phyloP scores from a whole-genome alignment of 2,329 filamentous ascomycete species.

The Penicillium sp. region DNA sequence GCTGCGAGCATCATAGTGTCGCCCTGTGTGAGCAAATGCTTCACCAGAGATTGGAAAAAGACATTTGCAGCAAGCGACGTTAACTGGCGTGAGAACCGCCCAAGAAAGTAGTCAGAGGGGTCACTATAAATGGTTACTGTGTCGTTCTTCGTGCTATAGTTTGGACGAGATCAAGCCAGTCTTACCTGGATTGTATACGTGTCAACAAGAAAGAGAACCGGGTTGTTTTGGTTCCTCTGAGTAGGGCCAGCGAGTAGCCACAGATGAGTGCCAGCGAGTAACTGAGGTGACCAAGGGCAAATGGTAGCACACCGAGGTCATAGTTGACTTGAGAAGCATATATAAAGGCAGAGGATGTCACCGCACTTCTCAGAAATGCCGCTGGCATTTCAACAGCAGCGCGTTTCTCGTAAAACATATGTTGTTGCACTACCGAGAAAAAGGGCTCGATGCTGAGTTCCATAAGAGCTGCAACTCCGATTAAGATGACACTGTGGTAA shows the following conservation, averaged over 20 bases:
- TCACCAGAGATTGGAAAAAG: constrained; percentile 83
- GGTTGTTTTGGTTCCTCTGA: constrained; percentile 53
- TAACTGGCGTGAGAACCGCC: constrained; percentile 67
- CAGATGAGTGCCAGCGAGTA: constrained; percentile 68
- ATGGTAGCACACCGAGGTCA: constrained; percentile 75
- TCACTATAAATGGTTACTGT: constrained; percentile 24
- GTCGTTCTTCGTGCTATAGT: not conserved
- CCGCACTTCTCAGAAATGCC: constrained; percentile 71
- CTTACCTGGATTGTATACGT: constrained; percentile 45
- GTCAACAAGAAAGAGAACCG: constrained; percentile 67
- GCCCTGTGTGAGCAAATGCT: constrained; percentile 90
- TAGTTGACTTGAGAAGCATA: constrained; percentile 55
- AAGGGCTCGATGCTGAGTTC: constrained; percentile 85
- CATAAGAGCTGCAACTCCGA: constrained; percentile 59
- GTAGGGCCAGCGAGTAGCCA: constrained; percentile 67
- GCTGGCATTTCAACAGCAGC: constrained; percentile 80
- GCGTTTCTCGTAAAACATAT: constrained; percentile 73
- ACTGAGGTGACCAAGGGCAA: constrained; percentile 78
- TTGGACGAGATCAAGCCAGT: not conserved
- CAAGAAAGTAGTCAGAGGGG: constrained; percentile 50
- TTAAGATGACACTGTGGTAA: constrained; percentile 52
- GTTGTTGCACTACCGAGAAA: constrained; percentile 83
- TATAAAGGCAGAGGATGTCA: constrained; percentile 69
- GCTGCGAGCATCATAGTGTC: constrained; percentile 84
- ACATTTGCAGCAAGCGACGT: constrained; percentile 74